These are phyloP conservation scores for Candida sakaeoensis DNA, from an alignment of 805 yeast species.

Conservation along the genomic window DNA sequence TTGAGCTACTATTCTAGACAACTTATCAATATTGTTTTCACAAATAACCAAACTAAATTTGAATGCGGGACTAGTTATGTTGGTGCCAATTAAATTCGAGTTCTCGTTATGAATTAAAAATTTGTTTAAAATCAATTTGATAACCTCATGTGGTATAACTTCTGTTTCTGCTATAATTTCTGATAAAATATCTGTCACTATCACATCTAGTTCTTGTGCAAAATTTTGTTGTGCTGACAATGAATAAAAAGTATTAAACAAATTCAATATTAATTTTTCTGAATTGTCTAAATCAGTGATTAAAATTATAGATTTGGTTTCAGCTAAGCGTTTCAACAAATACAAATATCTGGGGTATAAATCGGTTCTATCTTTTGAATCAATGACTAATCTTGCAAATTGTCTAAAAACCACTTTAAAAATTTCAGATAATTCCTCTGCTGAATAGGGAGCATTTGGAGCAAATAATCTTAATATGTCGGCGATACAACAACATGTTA, in stretches of 20 bases:
- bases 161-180: conserved; percentile 74
- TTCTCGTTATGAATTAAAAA: conserved; percentile 34
- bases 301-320: conserved; percentile 69
- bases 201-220: conserved; percentile 52
- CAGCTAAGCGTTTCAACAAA: conserved; percentile 64
- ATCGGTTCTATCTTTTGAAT: conserved; percentile 42
- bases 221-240: conserved; percentile 39
- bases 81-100: conserved; percentile 1
- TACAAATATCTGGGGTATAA: conserved; percentile 52
- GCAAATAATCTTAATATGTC: conserved; percentile 77
- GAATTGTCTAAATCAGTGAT: conserved; percentile 72
- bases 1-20: conserved; percentile 74
- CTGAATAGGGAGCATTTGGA: conserved; percentile 86
- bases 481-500: conserved; percentile 66
- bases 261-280: conserved; percentile 45
- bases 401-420: conserved; percentile 66
- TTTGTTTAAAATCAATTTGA: conserved; percentile 62
- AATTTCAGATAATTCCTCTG: conserved; percentile 55
- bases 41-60: conserved; percentile 66
- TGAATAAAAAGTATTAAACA: conserved; percentile 64
- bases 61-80: conserved; percentile 53
- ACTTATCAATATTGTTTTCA: conserved; percentile 62
- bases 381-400: conserved; percentile 44
- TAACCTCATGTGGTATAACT: conserved; percentile 54
- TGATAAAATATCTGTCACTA: conserved; percentile 66